phyloP scores from a whole-genome alignment of 352 stramenopile genomes.

The Thraustochytrium sp. region DNA sequence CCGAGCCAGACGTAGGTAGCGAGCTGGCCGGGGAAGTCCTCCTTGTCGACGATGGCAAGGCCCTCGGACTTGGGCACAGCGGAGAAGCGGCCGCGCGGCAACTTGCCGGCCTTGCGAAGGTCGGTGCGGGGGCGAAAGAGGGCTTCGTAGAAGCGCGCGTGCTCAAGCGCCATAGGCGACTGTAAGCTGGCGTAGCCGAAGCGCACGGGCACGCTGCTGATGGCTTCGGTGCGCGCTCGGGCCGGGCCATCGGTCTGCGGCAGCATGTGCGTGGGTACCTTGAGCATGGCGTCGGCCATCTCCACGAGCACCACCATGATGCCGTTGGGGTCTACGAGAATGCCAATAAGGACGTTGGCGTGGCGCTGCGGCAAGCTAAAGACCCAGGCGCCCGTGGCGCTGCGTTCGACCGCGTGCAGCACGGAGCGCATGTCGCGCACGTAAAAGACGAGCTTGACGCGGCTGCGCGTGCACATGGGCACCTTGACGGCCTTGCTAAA shows the following conservation, averaged over 20 bases:
- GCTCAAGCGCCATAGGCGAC: not conserved
- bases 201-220: not conserved
- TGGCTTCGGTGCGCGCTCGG: not conserved
- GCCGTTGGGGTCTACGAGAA: constrained; percentile 31
- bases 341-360: not conserved
- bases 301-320: constrained; percentile 29
- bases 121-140: not conserved
- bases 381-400: constrained; percentile 11
- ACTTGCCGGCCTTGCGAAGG: not conserved
- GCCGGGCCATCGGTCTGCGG: not conserved
- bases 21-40: constrained; percentile 23
- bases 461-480: not conserved
- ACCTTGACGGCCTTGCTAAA: constrained; percentile 16
- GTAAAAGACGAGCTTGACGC: constrained; percentile 22
- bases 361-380: constrained; percentile 27
- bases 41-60: constrained; percentile 11
- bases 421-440: not conserved
- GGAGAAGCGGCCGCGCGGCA: not conserved
- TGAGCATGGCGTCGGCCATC: constrained; percentile 16
- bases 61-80: not conserved
- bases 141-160: not conserved
- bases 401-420: constrained; percentile 9
- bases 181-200: not conserved
- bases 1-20: constrained; percentile 13
- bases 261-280: not conserved